Conservation (phyloP, 352 stramenopile species). For the Pythium dissotocum region DNA sequence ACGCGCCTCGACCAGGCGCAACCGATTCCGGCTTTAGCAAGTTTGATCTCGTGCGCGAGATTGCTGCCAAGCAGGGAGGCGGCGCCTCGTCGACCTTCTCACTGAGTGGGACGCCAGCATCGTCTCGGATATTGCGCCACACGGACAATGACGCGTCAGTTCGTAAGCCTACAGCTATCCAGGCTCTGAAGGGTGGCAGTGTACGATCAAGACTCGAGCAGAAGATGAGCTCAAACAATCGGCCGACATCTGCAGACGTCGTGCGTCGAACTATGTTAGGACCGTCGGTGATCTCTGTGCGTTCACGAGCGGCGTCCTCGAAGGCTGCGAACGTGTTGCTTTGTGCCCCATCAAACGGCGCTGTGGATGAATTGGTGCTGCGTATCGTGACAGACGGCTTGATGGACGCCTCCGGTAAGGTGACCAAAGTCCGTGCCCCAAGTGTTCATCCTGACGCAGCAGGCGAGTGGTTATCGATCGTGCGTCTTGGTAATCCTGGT, state of each 20-base stretch:
- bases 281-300: constrained; percentile 25
- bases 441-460: constrained; percentile 63
- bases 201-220: constrained; percentile 66
- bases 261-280: constrained; percentile 55
- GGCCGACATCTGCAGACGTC: constrained; percentile 29
- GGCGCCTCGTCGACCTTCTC: constrained; percentile 42
- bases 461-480: constrained; percentile 63
- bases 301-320: constrained; percentile 24
- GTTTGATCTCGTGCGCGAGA: constrained; percentile 47
- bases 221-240: constrained; percentile 44
- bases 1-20: background rate
- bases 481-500: constrained; percentile 76
- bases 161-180: constrained; percentile 54
- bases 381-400: constrained; percentile 85
- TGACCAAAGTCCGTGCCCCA: constrained; percentile 60
- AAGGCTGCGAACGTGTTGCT: constrained; percentile 76
- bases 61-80: constrained; percentile 24
- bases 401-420: constrained; percentile 52
- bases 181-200: constrained; percentile 51
- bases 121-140: constrained; percentile 64
- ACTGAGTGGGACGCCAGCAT: constrained; percentile 46
- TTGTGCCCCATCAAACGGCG: constrained; percentile 90
- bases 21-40: constrained; percentile 41
- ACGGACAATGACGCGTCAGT: constrained; percentile 23
- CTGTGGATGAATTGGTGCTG: constrained; percentile 89